A percentile compares a stretch with the other conserved stretches of the same genome.
phyloP scores from a whole-genome alignment of 2,329 filamentous ascomycete species.

The Hypomyces rosellus region DNA sequence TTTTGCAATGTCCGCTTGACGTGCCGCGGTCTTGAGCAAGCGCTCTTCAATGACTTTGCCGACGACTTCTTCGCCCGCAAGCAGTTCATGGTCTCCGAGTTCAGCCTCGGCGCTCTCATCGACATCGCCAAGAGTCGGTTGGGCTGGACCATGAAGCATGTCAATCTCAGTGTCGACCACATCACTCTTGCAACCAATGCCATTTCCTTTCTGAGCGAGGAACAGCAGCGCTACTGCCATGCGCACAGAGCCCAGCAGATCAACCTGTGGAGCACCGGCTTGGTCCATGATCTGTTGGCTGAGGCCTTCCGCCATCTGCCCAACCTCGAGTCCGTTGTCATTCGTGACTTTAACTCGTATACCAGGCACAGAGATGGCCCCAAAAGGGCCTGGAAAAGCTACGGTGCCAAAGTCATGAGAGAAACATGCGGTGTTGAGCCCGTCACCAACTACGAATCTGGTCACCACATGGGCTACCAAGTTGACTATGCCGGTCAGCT shows the following conservation, averaged over 20 bases:
- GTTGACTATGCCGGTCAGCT: slow-evolving; percentile 24
- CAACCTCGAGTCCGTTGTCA: slow-evolving; percentile 49
- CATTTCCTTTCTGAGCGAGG: background rate
- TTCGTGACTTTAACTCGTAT: slow-evolving; percentile 51
- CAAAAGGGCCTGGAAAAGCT: slow-evolving; percentile 44
- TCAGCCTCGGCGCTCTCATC: slow-evolving; percentile 49
- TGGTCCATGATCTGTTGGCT: slow-evolving; percentile 46
- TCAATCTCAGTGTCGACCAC: slow-evolving; percentile 28
- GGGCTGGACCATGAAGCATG: slow-evolving; percentile 28
- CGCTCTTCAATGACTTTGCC: slow-evolving; percentile 50
- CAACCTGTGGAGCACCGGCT: slow-evolving; percentile 36
- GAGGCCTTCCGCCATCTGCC: slow-evolving; percentile 49
- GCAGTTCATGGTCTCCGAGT: slow-evolving; percentile 57
- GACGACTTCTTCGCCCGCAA: slow-evolving; percentile 59
- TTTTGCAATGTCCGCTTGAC: slow-evolving; percentile 48
- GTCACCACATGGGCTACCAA: background rate
- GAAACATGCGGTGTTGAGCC: slow-evolving; percentile 27
- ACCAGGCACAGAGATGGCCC: slow-evolving; percentile 44
- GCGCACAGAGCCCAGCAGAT: slow-evolving; percentile 18
- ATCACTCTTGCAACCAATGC: too few species aligned
- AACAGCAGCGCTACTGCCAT: slow-evolving; percentile 12
- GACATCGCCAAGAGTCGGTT: slow-evolving; percentile 45
- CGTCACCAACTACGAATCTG: background rate
- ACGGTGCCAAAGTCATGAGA: slow-evolving; percentile 39
- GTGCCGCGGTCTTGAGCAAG: slow-evolving; percentile 48